These are phyloP conservation scores for Ceratocystis diversiconidia DNA, from an alignment of 2,329 filamentous ascomycete species.

Conservation along the genomic window DNA sequence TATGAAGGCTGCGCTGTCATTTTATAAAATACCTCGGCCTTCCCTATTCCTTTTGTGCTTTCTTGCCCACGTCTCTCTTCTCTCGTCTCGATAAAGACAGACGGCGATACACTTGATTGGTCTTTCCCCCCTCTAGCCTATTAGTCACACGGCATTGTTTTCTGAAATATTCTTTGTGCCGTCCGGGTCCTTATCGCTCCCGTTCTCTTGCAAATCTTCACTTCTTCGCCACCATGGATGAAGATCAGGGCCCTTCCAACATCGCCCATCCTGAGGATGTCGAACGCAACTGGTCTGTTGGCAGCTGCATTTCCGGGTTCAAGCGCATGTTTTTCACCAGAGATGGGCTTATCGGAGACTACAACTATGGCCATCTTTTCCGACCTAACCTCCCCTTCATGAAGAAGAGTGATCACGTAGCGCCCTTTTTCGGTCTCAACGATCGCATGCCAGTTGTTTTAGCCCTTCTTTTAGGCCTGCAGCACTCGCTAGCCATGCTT, in stretches of 20 bases:
- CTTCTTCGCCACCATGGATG: conserved; percentile 33
- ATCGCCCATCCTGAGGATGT: conserved; percentile 32
- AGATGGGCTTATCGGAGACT: conserved; percentile 67
- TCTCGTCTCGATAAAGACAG: not conserved
- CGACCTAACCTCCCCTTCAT: conserved; percentile 71
- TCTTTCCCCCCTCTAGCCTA: not conserved
- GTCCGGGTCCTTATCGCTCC: not conserved
- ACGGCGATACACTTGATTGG: not conserved
- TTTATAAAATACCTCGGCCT: not conserved
- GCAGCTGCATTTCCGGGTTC: conserved; percentile 19
- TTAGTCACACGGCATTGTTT: not conserved
- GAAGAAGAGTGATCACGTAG: conserved; percentile 41
- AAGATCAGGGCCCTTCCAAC: conserved; percentile 38
- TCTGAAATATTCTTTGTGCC: not conserved
- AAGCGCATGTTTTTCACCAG: conserved; percentile 37
- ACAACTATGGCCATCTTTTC: conserved; percentile 86
- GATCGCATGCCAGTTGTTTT: conserved; percentile 64
- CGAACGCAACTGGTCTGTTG: conserved; percentile 22
- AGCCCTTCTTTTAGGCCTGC: conserved; percentile 60
- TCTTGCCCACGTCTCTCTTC: not conserved
- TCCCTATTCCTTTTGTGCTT: not conserved
- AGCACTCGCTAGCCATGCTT: conserved; percentile 66
- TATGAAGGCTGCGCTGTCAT: not conserved
- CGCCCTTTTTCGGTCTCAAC: conserved; percentile 74
- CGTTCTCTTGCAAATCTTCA: not conserved